Conservation (phyloP, 1,139 yeast genomes). For the Lodderomyces margitis region DNA sequence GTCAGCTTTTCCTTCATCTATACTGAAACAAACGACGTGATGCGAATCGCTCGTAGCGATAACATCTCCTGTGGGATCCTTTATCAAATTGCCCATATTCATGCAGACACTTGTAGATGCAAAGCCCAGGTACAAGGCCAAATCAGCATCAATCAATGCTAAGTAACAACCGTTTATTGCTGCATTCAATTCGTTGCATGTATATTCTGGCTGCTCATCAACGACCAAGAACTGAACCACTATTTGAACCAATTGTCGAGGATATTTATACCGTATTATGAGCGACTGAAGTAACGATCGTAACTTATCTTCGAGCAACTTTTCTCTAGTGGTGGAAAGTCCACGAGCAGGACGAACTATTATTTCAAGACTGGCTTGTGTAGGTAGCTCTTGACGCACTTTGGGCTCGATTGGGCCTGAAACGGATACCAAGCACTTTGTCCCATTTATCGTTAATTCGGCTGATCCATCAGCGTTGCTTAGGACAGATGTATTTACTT, state of each 20-base stretch:
- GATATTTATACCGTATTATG: constrained; percentile 66
- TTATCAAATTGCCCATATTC: constrained; percentile 24
- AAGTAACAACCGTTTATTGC: constrained; percentile 70
- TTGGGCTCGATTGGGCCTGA: constrained; percentile 92
- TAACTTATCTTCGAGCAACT: constrained; percentile 68
- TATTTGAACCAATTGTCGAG: constrained; percentile 81
- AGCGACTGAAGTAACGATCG: constrained; percentile 60
- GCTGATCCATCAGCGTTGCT: constrained; percentile 81
- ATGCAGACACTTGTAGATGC: constrained; percentile 53
- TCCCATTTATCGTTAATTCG: constrained; percentile 31
- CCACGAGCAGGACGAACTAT: constrained; percentile 79
- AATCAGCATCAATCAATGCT: constrained; percentile 78
- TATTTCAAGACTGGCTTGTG: constrained; percentile 75
- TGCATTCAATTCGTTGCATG: constrained; percentile 61
- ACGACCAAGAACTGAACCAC: constrained; percentile 77
- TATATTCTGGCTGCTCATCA: constrained; percentile 24
- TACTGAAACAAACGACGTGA: constrained; percentile 66
- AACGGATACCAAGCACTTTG: constrained; percentile 67
- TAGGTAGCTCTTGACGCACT: constrained; percentile 80
- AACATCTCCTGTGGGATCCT: constrained; percentile 44
- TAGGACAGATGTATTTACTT: constrained; percentile 35
- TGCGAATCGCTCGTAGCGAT: constrained; percentile 50
- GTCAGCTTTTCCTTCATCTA: constrained; percentile 50
- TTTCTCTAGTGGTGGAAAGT: constrained; percentile 74
- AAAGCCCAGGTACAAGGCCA: constrained; percentile 64